Base-by-base conservation (phyloP, 371 early-diverging fungal genomes). In the Actinomortierella ambigua region DNA sequence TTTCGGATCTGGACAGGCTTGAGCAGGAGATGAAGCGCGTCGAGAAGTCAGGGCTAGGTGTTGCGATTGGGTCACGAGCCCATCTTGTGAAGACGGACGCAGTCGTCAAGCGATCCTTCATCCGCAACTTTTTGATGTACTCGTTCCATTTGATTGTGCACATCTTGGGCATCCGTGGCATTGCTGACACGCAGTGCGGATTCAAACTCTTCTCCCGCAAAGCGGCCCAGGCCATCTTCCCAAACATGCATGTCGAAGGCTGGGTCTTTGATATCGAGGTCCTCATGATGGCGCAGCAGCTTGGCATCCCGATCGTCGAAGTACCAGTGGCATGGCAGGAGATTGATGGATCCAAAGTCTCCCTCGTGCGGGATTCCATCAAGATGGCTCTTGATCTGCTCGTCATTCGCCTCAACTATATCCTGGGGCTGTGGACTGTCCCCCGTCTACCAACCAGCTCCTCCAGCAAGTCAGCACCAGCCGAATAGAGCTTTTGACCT, bases 221-320 rank as follows among this genome's bases (percentile, higher is more conserved):
- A 50, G 86, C 96, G 0, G 96, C 94, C 0, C 85, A 79, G 48
- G 58, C 68, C 22, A 89, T 97, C 27, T 95, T 95, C 63, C 87
- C 93, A 18, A 88, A 88, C 71, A 91, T 96, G 90, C 97, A 96
- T 63, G 94, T 94, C 2, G 94, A 95, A 65, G 85, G 97, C 34
- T 97, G 96, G 93, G 96, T 97, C 61, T 97, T 98, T 80, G 97
- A 98, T 71, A 94, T 97, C 59, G 98, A 98, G 77, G 80, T 95
- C 61, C 80, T 97, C 47, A 84, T 96, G 75, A 82, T 96, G 53
- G 96, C 95, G 3, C 78, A 82, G 43, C 69, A 84, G 42, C 80
- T 81, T 52, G 50, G 61, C 6, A 90, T 95, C 20, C 94, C 93
- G 7, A 86, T 96, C 40, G 80, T 73, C 8, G 96, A 98, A 76